Conservation (phyloP, 768 basidiomycete genomes). For the Russula foetens region DNA sequence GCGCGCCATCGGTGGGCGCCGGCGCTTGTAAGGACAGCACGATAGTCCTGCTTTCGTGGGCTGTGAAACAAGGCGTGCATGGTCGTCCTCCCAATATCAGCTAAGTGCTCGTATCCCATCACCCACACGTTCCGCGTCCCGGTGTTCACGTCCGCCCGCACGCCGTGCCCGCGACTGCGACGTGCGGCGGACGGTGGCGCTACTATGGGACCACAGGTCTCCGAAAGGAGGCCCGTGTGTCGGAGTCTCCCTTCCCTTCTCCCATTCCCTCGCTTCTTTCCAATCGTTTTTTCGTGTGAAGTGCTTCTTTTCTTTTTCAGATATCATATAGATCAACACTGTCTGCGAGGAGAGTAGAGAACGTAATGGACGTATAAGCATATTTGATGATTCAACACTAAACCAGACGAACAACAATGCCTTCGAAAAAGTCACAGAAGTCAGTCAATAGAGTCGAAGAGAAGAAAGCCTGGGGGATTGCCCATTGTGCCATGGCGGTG, state of each 20-base stretch:
- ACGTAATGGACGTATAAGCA: too few relatives aligned
- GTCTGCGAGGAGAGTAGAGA: not conserved
- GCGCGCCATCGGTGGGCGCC: not conserved
- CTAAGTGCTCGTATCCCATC: conserved; percentile 7
- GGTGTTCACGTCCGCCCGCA: conserved; percentile 1
- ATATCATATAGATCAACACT: not conserved
- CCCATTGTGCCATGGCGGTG: not conserved
- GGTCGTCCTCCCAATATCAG: not conserved
- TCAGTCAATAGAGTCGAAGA: too few relatives aligned
- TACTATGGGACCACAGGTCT: conserved; percentile 3
- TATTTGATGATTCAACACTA: too few relatives aligned
- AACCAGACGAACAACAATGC: too few relatives aligned
- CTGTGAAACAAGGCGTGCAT: not conserved
- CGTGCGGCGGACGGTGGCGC: conserved; percentile 2
- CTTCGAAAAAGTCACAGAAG: too few relatives aligned
- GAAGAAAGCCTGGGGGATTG: too few relatives aligned
- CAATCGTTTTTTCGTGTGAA: not conserved
- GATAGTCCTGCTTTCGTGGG: not conserved
- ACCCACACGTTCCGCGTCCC: not conserved
- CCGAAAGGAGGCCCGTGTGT: conserved; percentile 2
- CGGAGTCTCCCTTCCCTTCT: not conserved
- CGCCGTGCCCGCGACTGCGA: conserved; percentile 13
- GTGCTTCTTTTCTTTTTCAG: conserved; percentile 4
- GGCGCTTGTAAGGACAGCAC: not conserved
- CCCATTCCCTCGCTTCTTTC: not conserved